Conservation (phyloP, 371 early-diverging fungal species). For the Apophysomyces elegans region DNA sequence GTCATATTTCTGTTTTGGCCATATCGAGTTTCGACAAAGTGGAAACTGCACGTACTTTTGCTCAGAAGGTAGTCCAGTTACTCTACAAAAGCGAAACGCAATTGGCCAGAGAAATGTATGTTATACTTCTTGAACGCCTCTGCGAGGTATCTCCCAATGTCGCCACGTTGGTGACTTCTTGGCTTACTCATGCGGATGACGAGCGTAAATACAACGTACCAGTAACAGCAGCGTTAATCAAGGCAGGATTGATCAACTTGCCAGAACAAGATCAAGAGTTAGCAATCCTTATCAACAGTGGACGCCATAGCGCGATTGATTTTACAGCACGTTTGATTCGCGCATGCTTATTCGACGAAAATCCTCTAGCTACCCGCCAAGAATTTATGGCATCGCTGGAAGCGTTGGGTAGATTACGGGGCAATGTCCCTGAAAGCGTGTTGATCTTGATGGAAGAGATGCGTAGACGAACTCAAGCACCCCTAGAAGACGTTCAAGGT, state of each 20-base stretch:
- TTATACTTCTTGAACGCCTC: constrained; percentile 77
- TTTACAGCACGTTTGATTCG: constrained; percentile 80
- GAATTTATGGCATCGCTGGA: constrained; percentile 81
- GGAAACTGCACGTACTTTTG: constrained; percentile 79
- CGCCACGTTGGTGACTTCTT: constrained; percentile 82
- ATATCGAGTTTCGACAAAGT: constrained; percentile 73
- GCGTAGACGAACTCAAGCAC: constrained; percentile 16
- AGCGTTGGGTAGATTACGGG: constrained; percentile 67
- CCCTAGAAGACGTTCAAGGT: constrained; percentile 33
- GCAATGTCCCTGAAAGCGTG: constrained; percentile 69
- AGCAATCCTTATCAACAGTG: constrained; percentile 77
- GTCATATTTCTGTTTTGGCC: constrained; percentile 71
- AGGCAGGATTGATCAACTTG: constrained; percentile 73
- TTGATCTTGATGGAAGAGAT: constrained; percentile 50
- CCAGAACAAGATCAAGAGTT: constrained; percentile 89
- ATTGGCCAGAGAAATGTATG: constrained; percentile 82
- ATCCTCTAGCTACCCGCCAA: constrained; percentile 59
- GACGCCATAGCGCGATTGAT: constrained; percentile 74
- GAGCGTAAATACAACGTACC: constrained; percentile 91
- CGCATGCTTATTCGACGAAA: constrained; percentile 65
- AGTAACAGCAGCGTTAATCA: constrained; percentile 82
- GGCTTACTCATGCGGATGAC: constrained; percentile 95
- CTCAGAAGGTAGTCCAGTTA: constrained; percentile 85
- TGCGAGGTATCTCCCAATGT: constrained; percentile 81
- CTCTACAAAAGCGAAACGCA: constrained; percentile 79